Evolutionary conservation across 495 filamentous ascomycete genomes (phyloP), one percentile per base, ranked within the genome.

Genomic region (Staphylotrichum tortipilum): DNA sequence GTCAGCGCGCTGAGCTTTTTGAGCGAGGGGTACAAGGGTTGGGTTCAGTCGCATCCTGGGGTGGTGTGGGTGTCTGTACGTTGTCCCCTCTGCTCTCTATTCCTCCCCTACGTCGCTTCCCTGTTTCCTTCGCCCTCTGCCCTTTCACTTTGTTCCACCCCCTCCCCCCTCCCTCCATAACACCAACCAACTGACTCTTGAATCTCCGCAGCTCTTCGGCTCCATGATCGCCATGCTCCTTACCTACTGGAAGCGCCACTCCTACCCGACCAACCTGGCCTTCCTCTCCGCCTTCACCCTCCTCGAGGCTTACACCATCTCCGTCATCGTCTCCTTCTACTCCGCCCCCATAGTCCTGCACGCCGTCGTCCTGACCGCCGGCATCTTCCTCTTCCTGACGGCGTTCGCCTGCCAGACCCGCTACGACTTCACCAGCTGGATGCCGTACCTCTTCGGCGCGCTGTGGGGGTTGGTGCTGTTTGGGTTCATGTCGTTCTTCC

Each of bases 241-340:
- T 24, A 97, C 92, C 37, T 97, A 81, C 75, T 99, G 92, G 92
- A 97, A 98, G 71, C 84, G 90, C 61, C 92, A 96, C 66, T 90
- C 85, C 1, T 99, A 99, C 69, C 92, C 92, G 0, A 83, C 84
- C 29, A 99, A 99, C 67, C 78, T 99, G 0, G 71, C 95, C 38
- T 97, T 97, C 79, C 80, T 99, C 26, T 76, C 83, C 34, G 87
- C 76, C 24, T 99, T 99, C 77, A 99, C 92, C 3, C 72, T 87
- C 0, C 68, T 95, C 23, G 92, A 99, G 69, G 90, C 91, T 26
- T 99, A 99, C 77, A 81, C 84, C 45, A 84, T 99, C 70, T 85
- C 81, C 50, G 89, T 97, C 51, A 84, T 92, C 54, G 87, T 88
- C 3, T 92, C 86, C 41, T 92, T 88, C 73, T 96, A 88, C 72